Evolutionary conservation across 306 rosid genomes (phyloP), one percentile per base, ranked within the genome.

Genomic region (Pterocarpus macrocarpus): DNA sequence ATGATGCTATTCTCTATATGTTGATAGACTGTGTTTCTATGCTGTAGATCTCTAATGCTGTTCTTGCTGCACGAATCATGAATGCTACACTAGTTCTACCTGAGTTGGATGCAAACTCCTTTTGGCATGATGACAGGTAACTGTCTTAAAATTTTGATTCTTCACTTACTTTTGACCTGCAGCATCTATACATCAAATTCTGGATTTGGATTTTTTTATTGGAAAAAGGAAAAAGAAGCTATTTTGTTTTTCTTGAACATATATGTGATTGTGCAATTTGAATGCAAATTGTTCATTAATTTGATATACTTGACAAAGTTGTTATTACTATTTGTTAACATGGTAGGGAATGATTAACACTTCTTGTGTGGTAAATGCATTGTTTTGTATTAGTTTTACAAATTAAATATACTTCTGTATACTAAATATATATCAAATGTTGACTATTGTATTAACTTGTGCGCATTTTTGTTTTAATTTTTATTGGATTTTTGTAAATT

Each of bases 51-150:
- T 96, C 98, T 68, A 93, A 92, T 90, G 99, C 98, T 5, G 99
- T 96, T 87, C 94, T 93, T 76, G 99, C 99, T 69, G 98, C 99
- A 36, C 90, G 99, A 75, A 96, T 96, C 80, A 93, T 96, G 99
- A 96, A 96, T 87, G 98, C 98, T 55, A 90, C 97, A 22, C 88
- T 96, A 38, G 94, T 96, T 73, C 89, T 96, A 16, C 99, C 99
- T 1, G 98, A 96, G 80, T 89, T 96, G 91, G 99, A 93, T 56
- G 92, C 98, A 34, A 93, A 93, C 91, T 96, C 98, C 73, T 96
- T 89, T 80, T 96, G 99, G 99, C 99, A 85, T 34, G 98, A 96
- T 79, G 95, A 93, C 72, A 93, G 94, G 99, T 96, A 87, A 64
- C 56, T 36, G 16, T 74, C 74, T 75, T 77, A 80, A 41, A 49